A percentile compares a stretch with the other conserved stretches of the same genome.
These are phyloP conservation scores for Vitis amurensis DNA, from an alignment of 164 flowering plant genomes.

Conservation along the genomic window DNA sequence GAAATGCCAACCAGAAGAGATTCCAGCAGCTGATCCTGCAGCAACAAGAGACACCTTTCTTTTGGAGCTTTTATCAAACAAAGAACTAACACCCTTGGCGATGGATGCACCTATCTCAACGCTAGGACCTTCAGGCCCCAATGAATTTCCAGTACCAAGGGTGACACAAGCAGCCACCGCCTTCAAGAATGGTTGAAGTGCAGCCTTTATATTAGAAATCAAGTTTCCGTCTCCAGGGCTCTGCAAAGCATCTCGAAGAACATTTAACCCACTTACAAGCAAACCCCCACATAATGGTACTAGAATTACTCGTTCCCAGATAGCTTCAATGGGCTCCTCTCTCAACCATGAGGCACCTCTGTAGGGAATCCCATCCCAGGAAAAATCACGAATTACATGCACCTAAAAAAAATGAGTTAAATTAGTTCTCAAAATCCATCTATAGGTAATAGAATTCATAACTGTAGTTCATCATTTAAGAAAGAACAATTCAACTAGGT, in stretches of 20 bases:
- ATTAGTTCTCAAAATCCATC: neutral
- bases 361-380: conserved; percentile 87
- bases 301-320: conserved; percentile 59
- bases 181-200: conserved; percentile 58
- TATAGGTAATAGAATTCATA: neutral
- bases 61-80: conserved; percentile 39
- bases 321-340: conserved; percentile 56
- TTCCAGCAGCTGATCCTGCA: conserved; percentile 97
- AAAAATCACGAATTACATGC: conserved; percentile 76
- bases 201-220: conserved; percentile 31
- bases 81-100: conserved; percentile 61
- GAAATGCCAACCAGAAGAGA: conserved; percentile 68
- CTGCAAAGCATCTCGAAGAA: conserved; percentile 34
- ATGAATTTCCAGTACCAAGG: conserved; percentile 88
- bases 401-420: conserved; percentile 38
- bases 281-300: conserved; percentile 85
- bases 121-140: conserved; percentile 98
- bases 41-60: conserved; percentile 73
- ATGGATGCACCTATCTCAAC: conserved; percentile 91
- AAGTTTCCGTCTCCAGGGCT: conserved; percentile 13
- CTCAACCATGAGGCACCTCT: conserved; percentile 92
- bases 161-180: conserved; percentile 82
- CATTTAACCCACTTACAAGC: conserved; percentile 59
- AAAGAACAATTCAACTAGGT: too few relatives aligned
- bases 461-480: too few relatives aligned